Conservation (phyloP, 2,329 filamentous ascomycete species). For the Purpureocillium lavendulum region DNA sequence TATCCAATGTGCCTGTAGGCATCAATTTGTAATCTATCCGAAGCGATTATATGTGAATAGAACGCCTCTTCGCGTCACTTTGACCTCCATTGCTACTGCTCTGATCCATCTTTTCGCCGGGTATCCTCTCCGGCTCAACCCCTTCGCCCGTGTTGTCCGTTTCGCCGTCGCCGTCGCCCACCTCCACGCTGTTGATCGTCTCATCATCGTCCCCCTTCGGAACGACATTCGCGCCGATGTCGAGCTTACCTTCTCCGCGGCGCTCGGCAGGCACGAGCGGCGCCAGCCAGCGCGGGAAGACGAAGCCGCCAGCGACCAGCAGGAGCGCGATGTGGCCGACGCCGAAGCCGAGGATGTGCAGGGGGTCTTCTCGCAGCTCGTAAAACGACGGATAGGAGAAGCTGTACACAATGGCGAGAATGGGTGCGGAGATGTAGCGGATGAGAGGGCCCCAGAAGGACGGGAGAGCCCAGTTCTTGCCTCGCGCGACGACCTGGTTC, state of each 20-base stretch:
- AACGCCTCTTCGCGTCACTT: too few species aligned
- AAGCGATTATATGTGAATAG: too few species aligned
- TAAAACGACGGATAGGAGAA: slow-evolving; percentile 44
- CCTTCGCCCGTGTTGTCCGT: too few species aligned
- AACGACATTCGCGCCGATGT: slow-evolving; percentile 12
- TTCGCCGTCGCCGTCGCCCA: neutral
- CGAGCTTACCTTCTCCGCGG: slow-evolving; percentile 32
- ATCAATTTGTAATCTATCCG: too few species aligned
- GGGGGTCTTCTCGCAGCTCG: slow-evolving; percentile 36
- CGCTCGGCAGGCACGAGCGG: slow-evolving; percentile 39
- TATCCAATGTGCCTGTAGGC: too few species aligned
- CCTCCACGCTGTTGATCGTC: neutral
- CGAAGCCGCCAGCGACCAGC: slow-evolving; percentile 36
- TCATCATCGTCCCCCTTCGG: neutral
- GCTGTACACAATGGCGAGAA: slow-evolving; percentile 41
- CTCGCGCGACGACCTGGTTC: slow-evolving; percentile 42
- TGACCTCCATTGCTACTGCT: too few species aligned
- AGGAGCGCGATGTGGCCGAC: slow-evolving; percentile 38
- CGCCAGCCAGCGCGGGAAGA: slow-evolving; percentile 46
- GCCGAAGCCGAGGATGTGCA: slow-evolving; percentile 41
- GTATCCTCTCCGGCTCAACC: too few species aligned
- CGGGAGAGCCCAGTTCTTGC: slow-evolving; percentile 49
- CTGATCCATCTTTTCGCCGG: too few species aligned
- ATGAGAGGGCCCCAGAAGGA: slow-evolving; percentile 39
- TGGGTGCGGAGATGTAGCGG: slow-evolving; percentile 39